A percentile compares a stretch with the other conserved stretches of the same genome.
Conservation (phyloP, 192 early-diverging fungal species). For the Kickxella alabastrina region DNA sequence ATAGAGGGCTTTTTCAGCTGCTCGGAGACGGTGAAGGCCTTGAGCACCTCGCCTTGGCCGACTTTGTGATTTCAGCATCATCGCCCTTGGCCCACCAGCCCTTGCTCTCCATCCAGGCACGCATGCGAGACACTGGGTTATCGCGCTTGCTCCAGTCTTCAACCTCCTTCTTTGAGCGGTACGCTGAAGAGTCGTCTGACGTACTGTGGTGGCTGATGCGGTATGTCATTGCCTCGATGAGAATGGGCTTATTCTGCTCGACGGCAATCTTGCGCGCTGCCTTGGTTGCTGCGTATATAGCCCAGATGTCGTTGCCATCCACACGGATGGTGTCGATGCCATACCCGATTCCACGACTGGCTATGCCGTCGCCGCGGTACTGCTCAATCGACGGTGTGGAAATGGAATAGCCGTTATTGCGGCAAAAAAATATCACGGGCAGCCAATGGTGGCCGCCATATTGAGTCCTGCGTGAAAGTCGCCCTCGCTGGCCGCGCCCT, state of each 20-base stretch:
- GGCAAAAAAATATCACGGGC: conserved; percentile 95
- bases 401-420: conserved; percentile 99
- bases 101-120: conserved; percentile 81
- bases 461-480: conserved; percentile 98
- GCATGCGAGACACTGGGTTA: conserved; percentile 85
- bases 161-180: conserved; percentile 89
- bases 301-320: conserved; percentile 98
- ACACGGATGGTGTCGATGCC: conserved; percentile 96
- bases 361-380: conserved; percentile 97
- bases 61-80: conserved; percentile 57
- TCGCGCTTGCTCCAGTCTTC: conserved; percentile 83
- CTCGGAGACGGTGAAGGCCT: conserved; percentile 80
- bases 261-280: conserved; percentile 81
- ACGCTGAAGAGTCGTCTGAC: conserved; percentile 95
- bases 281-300: conserved; percentile 89
- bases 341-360: conserved; percentile 90
- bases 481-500: conserved; percentile 95
- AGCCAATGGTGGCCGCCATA: conserved; percentile 89
- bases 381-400: conserved; percentile 93
- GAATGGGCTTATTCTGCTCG: conserved; percentile 77
- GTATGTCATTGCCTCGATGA: conserved; percentile 98
- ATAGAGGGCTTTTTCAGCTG: conserved; percentile 84
- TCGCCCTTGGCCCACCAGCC: conserved; percentile 82
- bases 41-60: conserved; percentile 70
- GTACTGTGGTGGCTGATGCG: conserved; percentile 97